Evolutionary conservation across 441 rosid genomes (phyloP), one percentile per base, ranked within the genome.

Genomic region (Adansonia rubrostipa): DNA sequence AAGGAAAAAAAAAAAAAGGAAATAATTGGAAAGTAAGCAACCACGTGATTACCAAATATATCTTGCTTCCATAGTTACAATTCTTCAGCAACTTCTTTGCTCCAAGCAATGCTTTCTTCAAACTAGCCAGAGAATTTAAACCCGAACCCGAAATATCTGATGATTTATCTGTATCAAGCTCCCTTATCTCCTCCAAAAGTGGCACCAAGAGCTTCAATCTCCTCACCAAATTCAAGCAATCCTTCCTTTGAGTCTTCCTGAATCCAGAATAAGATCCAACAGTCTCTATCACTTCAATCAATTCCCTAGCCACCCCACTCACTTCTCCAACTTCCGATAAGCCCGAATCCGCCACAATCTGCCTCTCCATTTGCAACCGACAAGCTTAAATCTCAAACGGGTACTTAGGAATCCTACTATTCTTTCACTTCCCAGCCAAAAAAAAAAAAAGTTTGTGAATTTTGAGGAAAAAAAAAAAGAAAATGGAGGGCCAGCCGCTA

Each of bases 41-140:
- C 15, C 68, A 60, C 15, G 44, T n/a, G 9, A 78, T 79, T 42
- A 89, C 95, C 90, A 91, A 75, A 73, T 85, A 89, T 81, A 91
- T 87, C 85, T 89, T 89, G 91, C 93, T 91, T 14, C 95, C 93
- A 24, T 28, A 64, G 80, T 84, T 83, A 60, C 93, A 88, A 60
- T 74, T 79, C 84, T 87, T 88, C 87, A 91, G 78, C 84, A 91
- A 77, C 61, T 91, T 86, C 85, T 79, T 84, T 0, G 93, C 91
- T 36, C 68, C 78, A 61, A 84, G 64, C 53, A 91, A 79, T 9
- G 90, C 83, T 40, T 84, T 84, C 71, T 78, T 84, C 81, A 90
- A 74, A 81, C 81, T 73, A 69, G 10, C 73, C 80, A 90, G 79
- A 40, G 83, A 76, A 64, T 74, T 78, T 68, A 62, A 80, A 65